phyloP scores from a whole-genome alignment of 495 filamentous ascomycete species.

The Talaromyces trachyspermus region DNA sequence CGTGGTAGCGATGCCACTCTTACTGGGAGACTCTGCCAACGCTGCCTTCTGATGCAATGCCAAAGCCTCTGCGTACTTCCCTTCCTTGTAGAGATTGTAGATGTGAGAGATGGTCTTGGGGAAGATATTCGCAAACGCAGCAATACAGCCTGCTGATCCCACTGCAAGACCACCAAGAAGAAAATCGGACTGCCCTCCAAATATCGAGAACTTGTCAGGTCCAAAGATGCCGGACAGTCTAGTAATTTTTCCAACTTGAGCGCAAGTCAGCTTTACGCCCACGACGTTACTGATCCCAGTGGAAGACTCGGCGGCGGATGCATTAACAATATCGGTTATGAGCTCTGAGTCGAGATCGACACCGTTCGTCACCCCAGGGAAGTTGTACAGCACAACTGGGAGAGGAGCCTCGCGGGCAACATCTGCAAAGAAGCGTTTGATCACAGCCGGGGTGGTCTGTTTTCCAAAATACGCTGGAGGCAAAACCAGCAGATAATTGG shows the following conservation, averaged over 20 bases:
- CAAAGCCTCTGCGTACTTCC: slow-evolving; percentile 46
- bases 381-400: slow-evolving; percentile 63
- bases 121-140: slow-evolving; percentile 61
- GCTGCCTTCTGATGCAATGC: slow-evolving; percentile 46
- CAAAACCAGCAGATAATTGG: slow-evolving; percentile 53
- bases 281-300: slow-evolving; percentile 47
- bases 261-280: slow-evolving; percentile 65
- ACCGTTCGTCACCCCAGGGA: slow-evolving; percentile 65
- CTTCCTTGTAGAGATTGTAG: slow-evolving; percentile 44
- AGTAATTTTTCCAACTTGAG: slow-evolving; percentile 59
- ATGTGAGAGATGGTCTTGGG: slow-evolving; percentile 47
- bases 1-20: slow-evolving; percentile 54
- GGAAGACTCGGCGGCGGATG: slow-evolving; percentile 33
- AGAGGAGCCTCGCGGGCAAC: slow-evolving; percentile 44
- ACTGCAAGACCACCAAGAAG: slow-evolving; percentile 46
- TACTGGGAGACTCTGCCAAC: slow-evolving; percentile 48
- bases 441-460: slow-evolving; percentile 47
- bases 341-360: slow-evolving; percentile 59
- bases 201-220: slow-evolving; percentile 51
- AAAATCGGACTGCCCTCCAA: slow-evolving; percentile 66
- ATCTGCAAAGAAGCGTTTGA: slow-evolving; percentile 54
- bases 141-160: slow-evolving; percentile 57
- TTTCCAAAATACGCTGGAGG: slow-evolving; percentile 61
- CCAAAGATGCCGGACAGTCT: slow-evolving; percentile 48
- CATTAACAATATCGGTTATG: slow-evolving; percentile 42